Base-by-base conservation (phyloP, 1,139 yeast species). In the Pichia sp. region DNA sequence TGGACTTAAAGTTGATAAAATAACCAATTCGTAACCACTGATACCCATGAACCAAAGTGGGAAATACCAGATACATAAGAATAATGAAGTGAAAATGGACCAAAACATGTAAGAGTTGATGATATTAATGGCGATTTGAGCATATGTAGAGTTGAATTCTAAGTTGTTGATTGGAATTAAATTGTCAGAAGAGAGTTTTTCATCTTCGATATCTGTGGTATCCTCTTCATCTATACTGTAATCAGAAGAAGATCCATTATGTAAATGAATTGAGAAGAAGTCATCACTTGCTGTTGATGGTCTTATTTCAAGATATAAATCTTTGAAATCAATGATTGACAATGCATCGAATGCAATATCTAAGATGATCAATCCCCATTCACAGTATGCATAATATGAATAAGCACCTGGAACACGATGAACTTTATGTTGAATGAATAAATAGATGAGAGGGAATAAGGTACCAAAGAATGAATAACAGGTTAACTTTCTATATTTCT, bases 31-130 rank as follows among this genome's bases (percentile, higher is more conserved):
- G 63, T 86, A 90, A 4, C 99, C 99, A 3, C 96, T 85, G 48
- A 93, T 84, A 9, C 98, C 98, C 98, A 93, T 90, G 63, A 85
- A 80, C 99, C 99, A 93, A 53, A 93, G 73, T 17, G 99, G 99
- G 73, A 93, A 93, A 69, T 87, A 89, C 99, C 99, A 93, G 43
- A 93, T 83, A 61, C 94, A 81, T 50, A 94, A 75, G 45, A 90
- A 85, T 53, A 93, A 71, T 0, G 96, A 79, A 1, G 98, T 85
- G 42, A 81, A 58, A 18, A 84, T 82, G 0, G 97, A 75, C 96
- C 97, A 93, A 63, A 87, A 87, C 49, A 88, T 73, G 62, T 80
- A 84, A 6, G 90, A 73, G 58, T 85, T 84, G 54, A 75, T 58
- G 19, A 71, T 62, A 59, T 81, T 78, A 33, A 75, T 65, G 2